These are phyloP conservation scores for Phoma herbarum DNA, from an alignment of 2,329 filamentous ascomycete species.

Conservation along the genomic window DNA sequence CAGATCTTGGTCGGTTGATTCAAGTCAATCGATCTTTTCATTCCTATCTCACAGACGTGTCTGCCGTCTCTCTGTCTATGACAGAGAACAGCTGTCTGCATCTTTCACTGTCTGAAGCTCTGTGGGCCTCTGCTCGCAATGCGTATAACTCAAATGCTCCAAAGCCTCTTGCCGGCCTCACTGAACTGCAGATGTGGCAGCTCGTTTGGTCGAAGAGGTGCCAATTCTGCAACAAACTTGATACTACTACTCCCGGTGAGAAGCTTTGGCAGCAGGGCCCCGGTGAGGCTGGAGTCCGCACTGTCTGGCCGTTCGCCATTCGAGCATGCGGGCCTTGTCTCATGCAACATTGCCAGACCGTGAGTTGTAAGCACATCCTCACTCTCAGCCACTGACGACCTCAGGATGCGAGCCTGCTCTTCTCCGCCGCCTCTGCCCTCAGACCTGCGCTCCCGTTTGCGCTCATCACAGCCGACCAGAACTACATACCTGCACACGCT, in stretches of 20 bases:
- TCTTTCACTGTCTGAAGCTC: slow-evolving; percentile 66
- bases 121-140: slow-evolving; percentile 77
- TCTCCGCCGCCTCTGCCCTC: slow-evolving; percentile 69
- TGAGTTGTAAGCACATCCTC: slow-evolving; percentile 52
- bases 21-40: slow-evolving; percentile 73
- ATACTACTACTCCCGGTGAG: slow-evolving; percentile 38
- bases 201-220: slow-evolving; percentile 70
- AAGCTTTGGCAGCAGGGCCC: slow-evolving; percentile 68
- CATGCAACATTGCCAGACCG: slow-evolving; percentile 68
- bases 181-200: slow-evolving; percentile 80
- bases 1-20: slow-evolving; percentile 70
- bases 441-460: slow-evolving; percentile 75
- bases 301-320: slow-evolving; percentile 76
- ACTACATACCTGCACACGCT: slow-evolving; percentile 66
- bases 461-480: slow-evolving; percentile 68
- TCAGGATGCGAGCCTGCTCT: slow-evolving; percentile 74
- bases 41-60: slow-evolving; percentile 53
- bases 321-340: slow-evolving; percentile 74
- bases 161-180: slow-evolving; percentile 68
- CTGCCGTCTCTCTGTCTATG: slow-evolving; percentile 43
- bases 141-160: slow-evolving; percentile 73
- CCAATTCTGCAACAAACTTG: slow-evolving; percentile 69
- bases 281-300: slow-evolving; percentile 66
- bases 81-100: slow-evolving; percentile 43
- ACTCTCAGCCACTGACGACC: slow-evolving; percentile 11